Evolutionary conservation across 441 rosid species (phyloP), one percentile per base, ranked within the genome.

Genomic region (Macaranga tanarius): DNA sequence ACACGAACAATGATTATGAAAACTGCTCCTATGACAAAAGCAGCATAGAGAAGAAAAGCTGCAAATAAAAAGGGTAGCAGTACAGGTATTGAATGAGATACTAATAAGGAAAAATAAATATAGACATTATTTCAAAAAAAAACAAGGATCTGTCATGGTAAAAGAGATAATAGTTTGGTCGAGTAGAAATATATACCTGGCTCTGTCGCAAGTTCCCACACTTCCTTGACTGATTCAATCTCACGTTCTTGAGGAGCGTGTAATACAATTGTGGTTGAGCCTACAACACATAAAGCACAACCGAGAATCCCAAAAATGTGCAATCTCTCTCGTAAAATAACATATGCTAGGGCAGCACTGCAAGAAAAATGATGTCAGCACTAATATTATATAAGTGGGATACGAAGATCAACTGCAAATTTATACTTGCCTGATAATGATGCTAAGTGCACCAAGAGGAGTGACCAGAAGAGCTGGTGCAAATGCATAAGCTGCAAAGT

Each of bases 391-490:
- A 34, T 70, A 57, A 71, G 22, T n/a, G 16, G 55, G 17, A 54
- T 58, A 63, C 56, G 44, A 45, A 62, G 28, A 15, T 62, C 70
- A 10, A 23, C 22, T 13, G 51, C 20, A 25, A 23, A 65, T 57
- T 22, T 50, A 26, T 25, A 19, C 79, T 40, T 78, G 70, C 88
- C 88, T 85, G 72, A 85, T 79, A 73, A 85, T 85, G 38, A 85
- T 85, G 75, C 86, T 85, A 59, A 85, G 80, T 50, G 86, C 88
- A 65, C 88, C 88, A 60, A 85, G 84, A 15, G 85, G 88, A 31
- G 88, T 85, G 73, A 85, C 88, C 57, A 85, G 71, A 64, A 83
- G 80, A 65, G 88, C 88, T 12, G 88, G 88, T 17, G 86, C 86
- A 77, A 80, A 85, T 48, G 84, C 84, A 69, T 85, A 85, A 15